Base-by-base conservation (phyloP, 495 filamentous ascomycete species). In the Bathelium albidoporum region DNA sequence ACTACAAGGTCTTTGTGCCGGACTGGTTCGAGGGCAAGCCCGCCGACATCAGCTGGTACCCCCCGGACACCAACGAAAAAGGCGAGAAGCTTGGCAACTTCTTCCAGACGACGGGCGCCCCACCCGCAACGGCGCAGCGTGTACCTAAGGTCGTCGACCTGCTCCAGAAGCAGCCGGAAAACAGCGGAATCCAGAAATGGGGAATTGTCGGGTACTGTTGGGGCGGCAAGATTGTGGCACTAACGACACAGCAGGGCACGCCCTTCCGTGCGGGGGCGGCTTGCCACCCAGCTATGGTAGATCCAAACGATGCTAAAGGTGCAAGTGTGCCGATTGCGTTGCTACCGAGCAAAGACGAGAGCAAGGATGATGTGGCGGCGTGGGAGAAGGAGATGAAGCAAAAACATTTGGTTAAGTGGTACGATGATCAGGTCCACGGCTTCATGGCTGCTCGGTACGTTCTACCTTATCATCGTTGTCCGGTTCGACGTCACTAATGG, bases 121-220 rank as follows among this genome's bases (percentile, higher is more conserved):
- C 89, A 0, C 77, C 78, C 2, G 81, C 80, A 45, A 87, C 83
- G 18, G 82, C 87, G 20, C 77, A 75, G 60, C 83, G 83, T 66
- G 79, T 95, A 62, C 85, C 85, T 0, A 79, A 74, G 7, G 77
- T 87, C 63, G 76, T 94, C 62, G 74, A 84, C 65, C 77, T 81
- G 61, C 69, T 89, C 39, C 70, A 72, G 67, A 78, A 69, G 67
- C 81, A 77, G 76, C 75, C 63, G 26, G 39, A 58, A 26, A 59
- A 81, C 77, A 78, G 81, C 16, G 73, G 75, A 32, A 85, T 95
- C 68, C 78, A 86, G 69, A 86, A 82, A 32, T 96, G 90, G 90
- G 91, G 80, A n/a, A 79, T 90, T 63, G 72, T 97, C n/a, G 93
- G 93, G 16, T 91, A 81, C 82, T 98, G 93, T 82, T 98, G 92